Evolutionary conservation across 192 early-diverging fungal genomes (phyloP).

Genomic region (Coemansia sp.): DNA sequence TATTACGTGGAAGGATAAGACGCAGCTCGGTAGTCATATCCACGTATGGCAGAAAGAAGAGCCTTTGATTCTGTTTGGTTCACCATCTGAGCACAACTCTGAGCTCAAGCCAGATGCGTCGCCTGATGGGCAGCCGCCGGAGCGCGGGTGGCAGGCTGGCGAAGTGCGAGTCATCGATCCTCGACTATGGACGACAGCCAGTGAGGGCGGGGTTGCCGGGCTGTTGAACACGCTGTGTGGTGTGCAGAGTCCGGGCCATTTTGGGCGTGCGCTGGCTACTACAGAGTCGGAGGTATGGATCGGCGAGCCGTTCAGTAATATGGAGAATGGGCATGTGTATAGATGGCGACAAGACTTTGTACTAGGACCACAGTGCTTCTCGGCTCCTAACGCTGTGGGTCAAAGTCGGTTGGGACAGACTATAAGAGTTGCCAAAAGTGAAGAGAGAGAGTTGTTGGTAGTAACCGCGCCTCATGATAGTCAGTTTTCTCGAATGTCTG

Average conservation of each 20-base stretch:
- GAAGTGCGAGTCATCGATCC: constrained; percentile 53
- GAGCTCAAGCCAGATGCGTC: not conserved
- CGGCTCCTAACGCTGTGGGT: constrained; percentile 15
- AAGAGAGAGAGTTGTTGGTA: constrained; percentile 22
- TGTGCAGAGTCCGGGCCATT: constrained; percentile 52
- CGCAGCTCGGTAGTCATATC: constrained; percentile 54
- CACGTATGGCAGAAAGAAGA: constrained; percentile 35
- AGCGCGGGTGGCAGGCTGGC: constrained; percentile 55
- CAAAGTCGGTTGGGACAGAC: constrained; percentile 34
- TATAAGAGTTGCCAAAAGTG: constrained; percentile 10
- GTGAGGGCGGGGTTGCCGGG: constrained; percentile 12
- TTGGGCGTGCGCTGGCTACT: constrained; percentile 46
- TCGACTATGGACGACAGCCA: constrained; percentile 16
- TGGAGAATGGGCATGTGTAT: constrained; percentile 44
- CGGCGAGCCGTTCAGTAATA: constrained; percentile 51
- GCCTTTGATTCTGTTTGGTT: constrained; percentile 44
- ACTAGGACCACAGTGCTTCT: constrained; percentile 26
- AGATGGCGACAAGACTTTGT: constrained; percentile 24
- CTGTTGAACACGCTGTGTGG: constrained; percentile 40
- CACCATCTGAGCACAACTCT: constrained; percentile 46
- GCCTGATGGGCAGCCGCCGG: constrained; percentile 12
- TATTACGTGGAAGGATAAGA: constrained; percentile 20
- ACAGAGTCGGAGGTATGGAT: constrained; percentile 44
- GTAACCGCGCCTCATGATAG: constrained; percentile 50
- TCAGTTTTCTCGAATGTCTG: constrained; percentile 42